Percentiles rank a stretch among this genome's conserved stretches.
These are phyloP conservation scores for Arthrobotrys sinensis DNA, from an alignment of 2,329 filamentous ascomycete species.

Conservation along the genomic window DNA sequence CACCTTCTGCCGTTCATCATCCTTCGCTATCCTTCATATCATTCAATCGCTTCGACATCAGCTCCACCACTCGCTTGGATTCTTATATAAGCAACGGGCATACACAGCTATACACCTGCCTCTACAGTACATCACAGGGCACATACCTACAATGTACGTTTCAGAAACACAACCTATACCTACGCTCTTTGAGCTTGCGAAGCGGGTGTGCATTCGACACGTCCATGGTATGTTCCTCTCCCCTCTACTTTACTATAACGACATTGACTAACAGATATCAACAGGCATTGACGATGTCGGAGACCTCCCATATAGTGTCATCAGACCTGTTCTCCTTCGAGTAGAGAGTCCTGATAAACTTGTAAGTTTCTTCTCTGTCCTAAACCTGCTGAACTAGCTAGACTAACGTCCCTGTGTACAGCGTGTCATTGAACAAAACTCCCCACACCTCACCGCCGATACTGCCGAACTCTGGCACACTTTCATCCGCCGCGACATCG, in stretches of 20 bases:
- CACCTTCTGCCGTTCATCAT: neutral
- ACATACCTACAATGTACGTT: slow-evolving; percentile 17
- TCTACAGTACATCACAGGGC: neutral
- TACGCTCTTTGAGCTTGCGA: slow-evolving; percentile 53
- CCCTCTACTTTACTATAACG: neutral
- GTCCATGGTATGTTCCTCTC: slow-evolving; percentile 34
- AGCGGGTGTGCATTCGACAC: slow-evolving; percentile 47
- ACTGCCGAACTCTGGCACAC: slow-evolving; percentile 82
- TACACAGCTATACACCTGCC: neutral
- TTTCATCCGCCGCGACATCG: slow-evolving; percentile 84
- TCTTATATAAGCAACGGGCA: too few relatives aligned
- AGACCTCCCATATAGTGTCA: slow-evolving; percentile 77
- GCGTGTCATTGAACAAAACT: slow-evolving; percentile 79
- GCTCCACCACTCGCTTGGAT: too few relatives aligned
- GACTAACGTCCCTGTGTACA: neutral
- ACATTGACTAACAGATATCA: neutral
- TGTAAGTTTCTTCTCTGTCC: slow-evolving; percentile 67
- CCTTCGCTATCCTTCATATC: too few relatives aligned
- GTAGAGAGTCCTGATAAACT: slow-evolving; percentile 83
- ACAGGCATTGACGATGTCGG: slow-evolving; percentile 79
- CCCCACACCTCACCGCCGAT: slow-evolving; percentile 80
- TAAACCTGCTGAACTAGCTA: neutral
- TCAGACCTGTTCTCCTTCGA: slow-evolving; percentile 78
- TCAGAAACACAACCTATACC: slow-evolving; percentile 25
- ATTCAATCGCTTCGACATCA: too few relatives aligned